Base-by-base conservation (phyloP, 768 basidiomycete genomes). In the Fibroporia radiculosa region DNA sequence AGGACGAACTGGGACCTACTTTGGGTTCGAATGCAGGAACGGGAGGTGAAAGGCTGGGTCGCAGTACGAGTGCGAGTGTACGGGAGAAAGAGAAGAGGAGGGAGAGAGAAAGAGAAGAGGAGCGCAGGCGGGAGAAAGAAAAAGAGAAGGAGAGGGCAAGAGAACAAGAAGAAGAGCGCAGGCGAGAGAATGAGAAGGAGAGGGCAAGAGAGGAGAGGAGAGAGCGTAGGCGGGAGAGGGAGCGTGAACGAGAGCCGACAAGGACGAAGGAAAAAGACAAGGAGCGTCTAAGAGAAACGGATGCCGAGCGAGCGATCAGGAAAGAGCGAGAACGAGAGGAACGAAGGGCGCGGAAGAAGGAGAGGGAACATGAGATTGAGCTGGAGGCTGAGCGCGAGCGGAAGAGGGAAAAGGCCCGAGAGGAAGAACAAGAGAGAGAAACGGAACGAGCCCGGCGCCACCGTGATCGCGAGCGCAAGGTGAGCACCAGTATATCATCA, bases 1-100 rank as follows among this genome's bases (percentile, higher is more conserved):
- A 24, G 20, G 8, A 6, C 8, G 36, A 10, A 18, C 36, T 10
- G 18, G 36, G 12, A 18, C 20, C 20, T 24, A 18, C 6, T 22
- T 19, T 22, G 33, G n/a, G n/a, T n/a, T 34, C 60, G 58, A 18
- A 50, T 45, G 40, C 35, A 16, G 31, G 40, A 41, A 40, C 32
- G 28, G 25, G 48, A 20, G 19, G 42, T 25, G 5, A 38, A 24
- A 14, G 20, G 36, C 5, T 19, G 25, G 36, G 41, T 18, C 26
- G 26, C 16, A 3, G 27, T 8, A 26, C 39, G 35, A 8, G 47
- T 36, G 38, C 33, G 42, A 43, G 31, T 43, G 31, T 35, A 40
- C 36, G 28, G 25, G 35, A 27, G 42, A 44, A 18, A n/a, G 24
- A 14, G 18, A 34, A 33, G 33, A 18, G 20, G 40, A 25, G 48